Evolutionary conservation across 2,329 filamentous ascomycete genomes (phyloP).

Genomic region (Diaporthe caulivora): DNA sequence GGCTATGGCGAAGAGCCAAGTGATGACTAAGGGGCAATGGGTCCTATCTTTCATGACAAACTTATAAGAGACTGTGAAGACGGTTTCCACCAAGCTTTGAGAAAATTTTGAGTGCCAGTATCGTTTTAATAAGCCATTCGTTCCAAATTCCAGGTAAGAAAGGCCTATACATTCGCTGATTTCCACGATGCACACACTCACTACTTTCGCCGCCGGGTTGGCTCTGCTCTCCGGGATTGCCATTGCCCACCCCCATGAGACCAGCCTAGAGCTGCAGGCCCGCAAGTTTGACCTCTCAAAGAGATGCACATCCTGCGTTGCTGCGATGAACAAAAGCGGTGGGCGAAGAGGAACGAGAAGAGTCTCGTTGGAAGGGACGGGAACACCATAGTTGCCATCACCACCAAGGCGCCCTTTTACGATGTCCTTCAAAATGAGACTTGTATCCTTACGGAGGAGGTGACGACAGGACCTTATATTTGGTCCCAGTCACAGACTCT

Average conservation of each 20-base stretch:
- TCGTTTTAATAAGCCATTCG: not conserved
- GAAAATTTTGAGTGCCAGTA: not conserved
- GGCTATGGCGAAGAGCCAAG: not conserved
- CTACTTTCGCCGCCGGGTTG: not conserved
- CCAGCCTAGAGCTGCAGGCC: conserved; percentile 40
- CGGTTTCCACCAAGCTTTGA: not conserved
- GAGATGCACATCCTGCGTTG: conserved; percentile 42
- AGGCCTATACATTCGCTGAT: conserved; percentile 2
- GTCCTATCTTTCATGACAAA: not conserved
- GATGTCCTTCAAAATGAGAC: conserved; percentile 42
- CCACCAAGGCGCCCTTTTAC: conserved; percentile 42
- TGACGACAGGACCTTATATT: conserved; percentile 39
- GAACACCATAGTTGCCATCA: conserved; percentile 43
- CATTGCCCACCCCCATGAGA: conserved; percentile 39
- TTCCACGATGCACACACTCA: conserved; percentile 1
- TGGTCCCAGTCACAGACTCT: conserved; percentile 48
- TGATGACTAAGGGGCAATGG: conserved; percentile 6
- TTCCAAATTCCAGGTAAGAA: not conserved
- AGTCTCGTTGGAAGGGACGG: conserved; percentile 28
- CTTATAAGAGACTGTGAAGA: not conserved
- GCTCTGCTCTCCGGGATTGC: conserved; percentile 36
- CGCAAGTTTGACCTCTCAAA: conserved; percentile 43
- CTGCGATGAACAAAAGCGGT: conserved; percentile 43
- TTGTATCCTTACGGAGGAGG: conserved; percentile 40
- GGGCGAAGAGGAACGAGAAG: conserved; percentile 41